Percentiles rank a stretch among this genome's conserved stretches.
Conservation (phyloP, 2,329 filamentous ascomycete species). For the Elsinoe perseae region DNA sequence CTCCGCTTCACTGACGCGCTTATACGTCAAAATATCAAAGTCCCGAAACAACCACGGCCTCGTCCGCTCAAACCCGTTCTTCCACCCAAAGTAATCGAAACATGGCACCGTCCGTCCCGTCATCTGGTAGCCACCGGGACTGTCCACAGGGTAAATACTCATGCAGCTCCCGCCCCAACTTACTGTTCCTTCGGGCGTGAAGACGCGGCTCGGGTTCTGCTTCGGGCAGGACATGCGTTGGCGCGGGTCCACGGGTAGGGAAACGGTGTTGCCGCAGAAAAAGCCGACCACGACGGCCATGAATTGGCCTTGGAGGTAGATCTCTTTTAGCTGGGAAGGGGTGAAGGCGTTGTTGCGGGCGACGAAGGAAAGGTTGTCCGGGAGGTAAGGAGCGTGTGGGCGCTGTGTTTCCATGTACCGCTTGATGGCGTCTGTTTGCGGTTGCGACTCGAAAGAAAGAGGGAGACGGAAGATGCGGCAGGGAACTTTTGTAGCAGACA, state of each 20-base stretch:
- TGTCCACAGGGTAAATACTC: constrained; percentile 49
- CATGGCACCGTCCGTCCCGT: constrained; percentile 45
- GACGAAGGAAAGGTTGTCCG: constrained; percentile 53
- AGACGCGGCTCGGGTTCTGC: constrained; percentile 50
- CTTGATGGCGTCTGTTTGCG: constrained; percentile 46
- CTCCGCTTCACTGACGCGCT: constrained; percentile 46
- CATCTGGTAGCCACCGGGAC: constrained; percentile 51
- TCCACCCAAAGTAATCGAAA: constrained; percentile 48
- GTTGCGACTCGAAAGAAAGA: constrained; percentile 37
- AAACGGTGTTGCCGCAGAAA: constrained; percentile 47
- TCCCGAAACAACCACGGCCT: constrained; percentile 50
- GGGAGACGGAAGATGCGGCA: constrained; percentile 38
- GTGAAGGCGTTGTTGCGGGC: constrained; percentile 49
- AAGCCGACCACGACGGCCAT: constrained; percentile 50
- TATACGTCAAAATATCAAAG: constrained; percentile 51
- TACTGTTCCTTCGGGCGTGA: constrained; percentile 50
- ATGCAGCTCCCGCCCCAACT: constrained; percentile 51
- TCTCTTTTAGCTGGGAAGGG: constrained; percentile 42
- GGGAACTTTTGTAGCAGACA: constrained; percentile 35
- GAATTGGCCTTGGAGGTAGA: constrained; percentile 44
- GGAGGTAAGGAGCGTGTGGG: constrained; percentile 54
- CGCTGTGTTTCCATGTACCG: constrained; percentile 57
- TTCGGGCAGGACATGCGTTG: constrained; percentile 49
- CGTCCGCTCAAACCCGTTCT: constrained; percentile 40
- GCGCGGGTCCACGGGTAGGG: constrained; percentile 47